Percentiles rank a stretch among this genome's conserved stretches.
Conservation (phyloP, 148 eudicot genomes). For the Mesembryanthemum crystallinum region DNA sequence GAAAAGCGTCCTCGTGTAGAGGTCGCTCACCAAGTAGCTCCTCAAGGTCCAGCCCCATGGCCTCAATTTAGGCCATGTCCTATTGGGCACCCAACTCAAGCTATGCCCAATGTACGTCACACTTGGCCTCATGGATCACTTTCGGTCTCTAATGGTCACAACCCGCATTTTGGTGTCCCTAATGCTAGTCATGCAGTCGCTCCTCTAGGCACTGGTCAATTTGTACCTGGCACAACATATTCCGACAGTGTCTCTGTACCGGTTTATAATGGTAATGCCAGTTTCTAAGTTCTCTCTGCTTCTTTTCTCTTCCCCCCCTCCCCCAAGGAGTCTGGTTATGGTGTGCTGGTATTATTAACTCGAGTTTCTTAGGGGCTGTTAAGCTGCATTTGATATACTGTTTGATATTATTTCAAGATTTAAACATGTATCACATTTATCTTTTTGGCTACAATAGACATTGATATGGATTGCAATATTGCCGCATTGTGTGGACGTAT, state of each 20-base stretch:
- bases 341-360: too few species aligned
- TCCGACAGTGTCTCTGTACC: background rate
- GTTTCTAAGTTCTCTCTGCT: too few species aligned
- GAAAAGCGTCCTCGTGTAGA: constrained; percentile 26
- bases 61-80: background rate
- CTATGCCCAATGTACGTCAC: background rate
- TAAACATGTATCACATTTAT: too few species aligned
- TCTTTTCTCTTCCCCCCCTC: background rate
- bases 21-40: background rate
- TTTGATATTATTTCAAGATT: too few species aligned
- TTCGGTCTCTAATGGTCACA: background rate
- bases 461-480: too few species aligned
- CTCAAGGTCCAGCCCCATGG: constrained; percentile 2
- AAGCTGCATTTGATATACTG: too few species aligned
- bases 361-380: too few species aligned
- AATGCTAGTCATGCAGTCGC: background rate
- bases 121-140: background rate
- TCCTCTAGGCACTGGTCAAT: constrained; percentile 1
- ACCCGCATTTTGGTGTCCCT: background rate
- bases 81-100: background rate
- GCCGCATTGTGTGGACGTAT: too few species aligned
- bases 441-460: too few species aligned
- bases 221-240: background rate
- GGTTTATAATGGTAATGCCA: background rate
- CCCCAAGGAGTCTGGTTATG: too few species aligned